Percentiles rank a stretch among this genome's conserved stretches.
Conservation (phyloP, 352 stramenopile genomes). For the Phytophthora idaei region DNA sequence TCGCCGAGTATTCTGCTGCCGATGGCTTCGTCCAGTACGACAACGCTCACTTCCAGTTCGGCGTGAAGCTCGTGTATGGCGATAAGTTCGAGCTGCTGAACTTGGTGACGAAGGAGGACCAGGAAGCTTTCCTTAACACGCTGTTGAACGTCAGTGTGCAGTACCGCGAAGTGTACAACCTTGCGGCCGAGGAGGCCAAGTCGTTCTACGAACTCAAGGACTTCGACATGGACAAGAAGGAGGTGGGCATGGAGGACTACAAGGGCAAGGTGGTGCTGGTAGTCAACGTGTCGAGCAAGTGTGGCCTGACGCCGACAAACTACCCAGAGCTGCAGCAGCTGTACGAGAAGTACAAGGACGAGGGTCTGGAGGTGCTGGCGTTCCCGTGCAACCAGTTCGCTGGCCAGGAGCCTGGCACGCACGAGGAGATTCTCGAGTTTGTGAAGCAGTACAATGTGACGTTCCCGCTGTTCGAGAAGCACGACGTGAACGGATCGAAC, state of each 20-base stretch:
- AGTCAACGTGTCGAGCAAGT: slow-evolving; percentile 88
- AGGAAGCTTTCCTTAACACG: slow-evolving; percentile 55
- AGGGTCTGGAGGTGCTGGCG: slow-evolving; percentile 64
- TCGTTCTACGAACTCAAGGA: slow-evolving; percentile 87
- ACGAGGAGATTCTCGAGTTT: slow-evolving; percentile 84
- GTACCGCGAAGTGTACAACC: slow-evolving; percentile 55
- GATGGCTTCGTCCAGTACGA: slow-evolving; percentile 53
- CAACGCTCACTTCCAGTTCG: slow-evolving; percentile 47
- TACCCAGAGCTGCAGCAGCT: slow-evolving; percentile 87
- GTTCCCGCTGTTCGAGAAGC: slow-evolving; percentile 76
- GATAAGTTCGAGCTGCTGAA: slow-evolving; percentile 53
- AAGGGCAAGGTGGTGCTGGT: slow-evolving; percentile 69
- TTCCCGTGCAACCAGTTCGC: slow-evolving; percentile 93
- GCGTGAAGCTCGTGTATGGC: slow-evolving; percentile 50
- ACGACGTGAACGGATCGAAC: slow-evolving; percentile 85
- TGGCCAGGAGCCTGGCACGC: slow-evolving; percentile 47
- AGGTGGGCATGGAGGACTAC: slow-evolving; percentile 73
- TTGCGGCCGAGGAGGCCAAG: slow-evolving; percentile 41
- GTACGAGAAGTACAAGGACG: slow-evolving; percentile 68
- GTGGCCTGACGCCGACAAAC: slow-evolving; percentile 83
- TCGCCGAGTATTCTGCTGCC: slow-evolving; percentile 40
- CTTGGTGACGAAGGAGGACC: slow-evolving; percentile 43
- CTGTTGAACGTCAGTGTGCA: slow-evolving; percentile 55
- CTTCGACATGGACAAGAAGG: slow-evolving; percentile 67
- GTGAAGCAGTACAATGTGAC: slow-evolving; percentile 60